Percentiles rank a stretch among this genome's conserved stretches.
phyloP scores from a whole-genome alignment of 345 rosid genomes.

The Eucalyptus regnans region DNA sequence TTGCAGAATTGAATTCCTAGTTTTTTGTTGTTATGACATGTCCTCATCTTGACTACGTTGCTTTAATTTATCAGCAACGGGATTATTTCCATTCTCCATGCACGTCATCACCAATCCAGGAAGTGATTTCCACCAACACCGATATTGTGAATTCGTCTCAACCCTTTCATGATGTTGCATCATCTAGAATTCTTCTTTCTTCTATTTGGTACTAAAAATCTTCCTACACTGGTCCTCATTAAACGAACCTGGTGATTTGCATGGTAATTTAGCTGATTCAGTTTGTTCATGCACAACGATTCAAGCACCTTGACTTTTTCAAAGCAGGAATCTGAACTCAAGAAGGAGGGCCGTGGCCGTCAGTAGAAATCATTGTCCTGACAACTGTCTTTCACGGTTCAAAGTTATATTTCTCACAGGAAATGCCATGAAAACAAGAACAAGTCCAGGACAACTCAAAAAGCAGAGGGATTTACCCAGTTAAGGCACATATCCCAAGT shows the following conservation, averaged over 20 bases:
- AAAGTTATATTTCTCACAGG: background rate
- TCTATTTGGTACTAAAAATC: background rate
- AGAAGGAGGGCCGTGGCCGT: background rate
- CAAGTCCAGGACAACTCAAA: background rate
- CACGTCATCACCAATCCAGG: background rate
- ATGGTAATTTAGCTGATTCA: background rate
- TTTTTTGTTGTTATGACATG: background rate
- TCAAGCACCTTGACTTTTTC: background rate
- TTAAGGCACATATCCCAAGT: background rate
- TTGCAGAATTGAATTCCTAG: background rate
- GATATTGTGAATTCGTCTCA: background rate
- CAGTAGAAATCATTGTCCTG: background rate
- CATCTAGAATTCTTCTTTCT: background rate
- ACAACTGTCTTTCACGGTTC: background rate
- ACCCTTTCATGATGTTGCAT: background rate
- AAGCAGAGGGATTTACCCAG: background rate
- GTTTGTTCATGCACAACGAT: background rate
- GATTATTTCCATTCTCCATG: background rate
- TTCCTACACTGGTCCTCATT: background rate
- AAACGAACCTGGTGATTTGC: background rate
- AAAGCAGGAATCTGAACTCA: background rate
- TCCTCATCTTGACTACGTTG: background rate
- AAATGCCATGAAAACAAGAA: background rate
- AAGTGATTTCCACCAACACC: background rate
- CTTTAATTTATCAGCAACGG: background rate